These are phyloP conservation scores for Helicocarpus griseus DNA, from an alignment of 2,329 filamentous ascomycete genomes.

Conservation along the genomic window DNA sequence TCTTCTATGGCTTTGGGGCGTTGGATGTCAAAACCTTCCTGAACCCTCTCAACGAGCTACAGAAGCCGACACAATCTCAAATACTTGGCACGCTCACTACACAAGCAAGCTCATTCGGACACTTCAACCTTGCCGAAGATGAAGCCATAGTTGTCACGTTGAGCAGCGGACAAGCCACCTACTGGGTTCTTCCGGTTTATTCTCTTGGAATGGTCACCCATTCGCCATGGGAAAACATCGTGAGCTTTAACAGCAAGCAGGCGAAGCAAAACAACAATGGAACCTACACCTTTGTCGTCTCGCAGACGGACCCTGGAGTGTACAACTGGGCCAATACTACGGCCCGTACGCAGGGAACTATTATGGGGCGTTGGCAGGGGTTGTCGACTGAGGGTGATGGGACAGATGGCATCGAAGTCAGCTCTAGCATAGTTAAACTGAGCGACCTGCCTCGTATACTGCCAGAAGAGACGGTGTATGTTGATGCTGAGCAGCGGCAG, in stretches of 20 bases:
- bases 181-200: not conserved
- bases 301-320: not conserved
- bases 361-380: not conserved
- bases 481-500: not conserved
- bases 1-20: not conserved
- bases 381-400: not conserved
- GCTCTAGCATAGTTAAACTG: not conserved
- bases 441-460: not conserved
- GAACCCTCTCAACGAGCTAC: not conserved
- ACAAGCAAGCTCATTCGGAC: not conserved
- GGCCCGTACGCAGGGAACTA: not conserved
- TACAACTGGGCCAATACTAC: not conserved
- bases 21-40: not conserved
- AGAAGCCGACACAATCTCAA: not conserved
- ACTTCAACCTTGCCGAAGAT: not conserved
- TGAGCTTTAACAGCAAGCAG: not conserved
- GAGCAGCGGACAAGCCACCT: not conserved
- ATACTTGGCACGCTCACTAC: not conserved
- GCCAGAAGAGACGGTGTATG: not conserved
- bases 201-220: not conserved
- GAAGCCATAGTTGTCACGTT: not conserved
- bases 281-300: not conserved
- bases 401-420: not conserved
- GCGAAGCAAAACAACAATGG: not conserved
- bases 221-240: not conserved